A percentile compares a stretch with the other conserved stretches of the same genome.
phyloP scores from a whole-genome alignment of 106 monocot genomes.

The Dioscorea alata region DNA sequence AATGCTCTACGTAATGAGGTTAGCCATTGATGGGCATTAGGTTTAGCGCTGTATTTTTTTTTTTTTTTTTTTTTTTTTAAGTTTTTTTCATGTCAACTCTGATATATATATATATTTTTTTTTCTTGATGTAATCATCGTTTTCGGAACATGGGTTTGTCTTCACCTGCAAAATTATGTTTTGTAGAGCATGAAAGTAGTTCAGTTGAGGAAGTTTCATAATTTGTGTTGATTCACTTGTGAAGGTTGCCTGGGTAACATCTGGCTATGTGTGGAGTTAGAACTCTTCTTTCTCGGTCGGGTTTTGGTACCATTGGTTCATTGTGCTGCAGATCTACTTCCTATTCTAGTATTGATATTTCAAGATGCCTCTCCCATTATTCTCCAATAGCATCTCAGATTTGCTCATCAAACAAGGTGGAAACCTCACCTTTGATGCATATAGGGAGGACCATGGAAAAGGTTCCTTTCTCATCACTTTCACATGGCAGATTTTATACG shows the following conservation, averaged over 20 bases:
- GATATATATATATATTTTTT: no score
- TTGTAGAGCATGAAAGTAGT: no score
- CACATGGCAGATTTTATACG: not conserved
- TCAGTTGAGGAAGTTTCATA: no score
- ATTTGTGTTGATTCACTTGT: no score
- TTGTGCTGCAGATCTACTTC: slow-evolving; percentile 9
- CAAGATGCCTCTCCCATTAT: slow-evolving; percentile 4
- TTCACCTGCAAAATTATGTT: no score
- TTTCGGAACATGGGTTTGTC: no score
- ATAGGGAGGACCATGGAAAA: slow-evolving; percentile 3
- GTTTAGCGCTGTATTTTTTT: no score
- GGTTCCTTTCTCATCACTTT: slow-evolving; percentile 11
- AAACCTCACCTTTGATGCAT: not conserved
- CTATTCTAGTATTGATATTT: slow-evolving; percentile 6
- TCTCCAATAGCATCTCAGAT: slow-evolving; percentile 10
- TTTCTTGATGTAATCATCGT: no score
- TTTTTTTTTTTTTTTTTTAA: not conserved
- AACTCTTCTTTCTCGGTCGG: slow-evolving; percentile 9
- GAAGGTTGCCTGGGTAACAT: no score
- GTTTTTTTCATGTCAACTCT: not conserved
- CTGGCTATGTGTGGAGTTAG: slow-evolving; percentile 23
- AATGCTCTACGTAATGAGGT: no score
- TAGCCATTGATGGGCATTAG: no score
- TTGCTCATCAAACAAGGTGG: slow-evolving; percentile 5
- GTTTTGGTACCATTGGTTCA: slow-evolving; percentile 5